Evolutionary conservation across 108 stramenopile genomes (phyloP).

Genomic region (Cyclotella sp.): DNA sequence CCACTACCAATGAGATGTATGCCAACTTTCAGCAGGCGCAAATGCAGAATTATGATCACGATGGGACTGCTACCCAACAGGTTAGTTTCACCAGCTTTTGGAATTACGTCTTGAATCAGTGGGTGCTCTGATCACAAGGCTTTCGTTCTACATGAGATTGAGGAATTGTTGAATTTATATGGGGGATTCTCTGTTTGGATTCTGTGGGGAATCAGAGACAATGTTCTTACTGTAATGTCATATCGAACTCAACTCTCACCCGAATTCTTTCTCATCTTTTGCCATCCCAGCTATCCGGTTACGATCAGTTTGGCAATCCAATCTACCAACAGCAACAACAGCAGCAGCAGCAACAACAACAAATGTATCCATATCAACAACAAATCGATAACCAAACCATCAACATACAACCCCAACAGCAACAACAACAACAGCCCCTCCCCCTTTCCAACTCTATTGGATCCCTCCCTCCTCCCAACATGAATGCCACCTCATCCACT

Average conservation of each 20-base stretch:
- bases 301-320: slow-evolving; percentile 62
- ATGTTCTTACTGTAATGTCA: too few species aligned
- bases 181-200: neutral
- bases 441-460: slow-evolving; percentile 57
- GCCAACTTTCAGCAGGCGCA: slow-evolving; percentile 56
- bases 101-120: neutral
- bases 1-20: slow-evolving; percentile 35
- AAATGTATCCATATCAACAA: slow-evolving; percentile 29
- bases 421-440: slow-evolving; percentile 28
- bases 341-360: slow-evolving; percentile 41
- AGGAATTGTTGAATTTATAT: neutral
- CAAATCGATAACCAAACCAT: slow-evolving; percentile 2
- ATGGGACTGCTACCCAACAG: slow-evolving; percentile 36
- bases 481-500: slow-evolving; percentile 11
- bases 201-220: neutral
- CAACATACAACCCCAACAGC: slow-evolving; percentile 11
- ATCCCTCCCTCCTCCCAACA: slow-evolving; percentile 45
- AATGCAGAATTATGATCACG: slow-evolving; percentile 20
- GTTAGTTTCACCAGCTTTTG: slow-evolving; percentile 9
- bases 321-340: slow-evolving; percentile 42
- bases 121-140: neutral
- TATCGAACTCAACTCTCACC: neutral
- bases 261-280: neutral
- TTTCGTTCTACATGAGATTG: neutral
- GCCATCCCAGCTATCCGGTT: neutral